These are phyloP conservation scores for Dactylonectria macrodidyma DNA, from an alignment of 2,329 filamentous ascomycete species.

Conservation along the genomic window DNA sequence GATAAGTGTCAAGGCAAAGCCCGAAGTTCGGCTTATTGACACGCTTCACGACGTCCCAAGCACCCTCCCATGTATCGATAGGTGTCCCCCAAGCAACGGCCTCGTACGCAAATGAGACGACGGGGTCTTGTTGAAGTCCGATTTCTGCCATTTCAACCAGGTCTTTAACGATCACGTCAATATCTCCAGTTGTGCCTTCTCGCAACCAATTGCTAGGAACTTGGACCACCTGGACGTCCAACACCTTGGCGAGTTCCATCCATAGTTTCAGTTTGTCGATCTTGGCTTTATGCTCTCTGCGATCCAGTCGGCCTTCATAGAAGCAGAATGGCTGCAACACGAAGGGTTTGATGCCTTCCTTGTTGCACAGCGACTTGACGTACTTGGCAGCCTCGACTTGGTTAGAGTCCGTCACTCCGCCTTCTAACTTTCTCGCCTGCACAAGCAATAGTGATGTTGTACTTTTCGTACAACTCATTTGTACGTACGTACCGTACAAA, in stretches of 20 bases:
- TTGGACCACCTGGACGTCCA: conserved; percentile 79
- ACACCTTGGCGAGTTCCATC: conserved; percentile 73
- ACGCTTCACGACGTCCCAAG: conserved; percentile 75
- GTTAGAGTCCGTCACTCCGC: no score
- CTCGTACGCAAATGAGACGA: conserved; percentile 80
- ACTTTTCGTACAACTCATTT: no score
- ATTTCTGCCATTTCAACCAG: conserved; percentile 76
- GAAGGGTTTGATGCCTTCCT: neutral
- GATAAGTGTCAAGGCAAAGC: conserved; percentile 82
- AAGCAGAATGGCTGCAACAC: conserved; percentile 79
- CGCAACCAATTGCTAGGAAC: conserved; percentile 79
- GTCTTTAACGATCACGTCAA: conserved; percentile 72
- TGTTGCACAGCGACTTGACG: neutral
- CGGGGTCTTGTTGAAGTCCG: conserved; percentile 67
- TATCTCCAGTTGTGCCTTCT: conserved; percentile 57
- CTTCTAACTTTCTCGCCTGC: no score
- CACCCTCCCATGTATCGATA: conserved; percentile 77
- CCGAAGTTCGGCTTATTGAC: conserved; percentile 81
- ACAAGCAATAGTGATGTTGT: no score
- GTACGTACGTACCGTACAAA: no score
- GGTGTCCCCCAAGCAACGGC: conserved; percentile 79
- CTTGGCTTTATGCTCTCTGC: conserved; percentile 67
- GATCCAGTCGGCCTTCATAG: conserved; percentile 79
- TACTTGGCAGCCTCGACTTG: neutral
- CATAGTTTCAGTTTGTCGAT: conserved; percentile 76